Base-by-base conservation (phyloP, 805 yeast genomes). In the Barnettozyma siamensis region DNA sequence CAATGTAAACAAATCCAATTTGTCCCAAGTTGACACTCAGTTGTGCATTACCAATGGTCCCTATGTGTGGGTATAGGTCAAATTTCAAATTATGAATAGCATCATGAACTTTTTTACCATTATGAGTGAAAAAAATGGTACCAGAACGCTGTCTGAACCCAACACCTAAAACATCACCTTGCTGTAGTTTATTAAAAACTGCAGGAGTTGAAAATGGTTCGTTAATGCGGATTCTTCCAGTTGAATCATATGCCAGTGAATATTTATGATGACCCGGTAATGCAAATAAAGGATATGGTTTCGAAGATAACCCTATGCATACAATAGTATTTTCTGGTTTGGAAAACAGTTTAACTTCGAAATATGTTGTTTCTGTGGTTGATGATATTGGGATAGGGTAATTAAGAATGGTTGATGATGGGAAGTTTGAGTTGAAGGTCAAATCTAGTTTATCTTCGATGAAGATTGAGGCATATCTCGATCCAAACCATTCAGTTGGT, bases 111-210 rank as follows among this genome's bases (percentile, higher is more conserved):
- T 85, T 87, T 60, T 87, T 87, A 18, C 99, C 99, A 55, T 93
- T 93, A 50, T 95, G 76, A 0, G 99, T 93, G 67, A 89, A 91
- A 56, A 93, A 91, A 0, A 93, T 70, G 0, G 95, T 78, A 0
- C 96, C 95, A 3, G 85, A 69, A 41, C 87, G 71, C 16, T 83
- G 81, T 42, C 89, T 72, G 57, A 86, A 84, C 0, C 99, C 99
- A 31, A 89, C 78, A 1, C 99, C 99, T 4, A 93, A 72, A 12
- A 91, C 95, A 62, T 93, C 99, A 24, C 97, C 98, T 53, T 84
- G 83, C 20, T 75, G 70, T 33, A 85, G 48, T 29, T 54, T 55
- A 3, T 72, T 70, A 33, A 68, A 57, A n/a, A 66, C 55, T 0
- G 63, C 59, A 12, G 66, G 59, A 17, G 70, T 64, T 30, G 54